Conservation (phyloP, 306 rosid genomes). For the Vigna hirtella region DNA sequence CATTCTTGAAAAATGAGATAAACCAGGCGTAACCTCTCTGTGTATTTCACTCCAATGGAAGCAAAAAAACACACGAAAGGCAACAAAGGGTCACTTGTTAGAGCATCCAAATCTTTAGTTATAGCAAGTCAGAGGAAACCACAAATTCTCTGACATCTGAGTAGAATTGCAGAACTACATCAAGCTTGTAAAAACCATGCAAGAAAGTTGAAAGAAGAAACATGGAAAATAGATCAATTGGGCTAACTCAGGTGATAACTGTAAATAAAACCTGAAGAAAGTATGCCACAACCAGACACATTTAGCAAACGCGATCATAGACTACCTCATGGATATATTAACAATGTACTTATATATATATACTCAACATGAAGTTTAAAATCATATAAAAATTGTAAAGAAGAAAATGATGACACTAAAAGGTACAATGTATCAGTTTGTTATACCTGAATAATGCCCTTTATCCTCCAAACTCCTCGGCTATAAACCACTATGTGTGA, state of each 20-base stretch:
- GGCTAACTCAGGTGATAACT: not conserved
- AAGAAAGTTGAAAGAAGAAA: conserved; percentile 6
- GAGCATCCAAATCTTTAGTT: conserved; percentile 1
- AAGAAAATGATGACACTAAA: not conserved
- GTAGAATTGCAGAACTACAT: conserved; percentile 16
- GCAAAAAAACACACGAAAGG: conserved; percentile 1
- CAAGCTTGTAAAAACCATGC: not conserved
- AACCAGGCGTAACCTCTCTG: not conserved
- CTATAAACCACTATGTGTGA: conserved; percentile 71
- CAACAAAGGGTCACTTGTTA: not conserved
- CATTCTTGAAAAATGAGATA: conserved; percentile 17
- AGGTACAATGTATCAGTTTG: not conserved
- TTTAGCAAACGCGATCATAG: not conserved
- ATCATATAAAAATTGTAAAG: not conserved
- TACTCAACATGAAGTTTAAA: conserved; percentile 7
- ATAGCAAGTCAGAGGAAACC: conserved; percentile 19
- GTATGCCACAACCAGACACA: conserved; percentile 11
- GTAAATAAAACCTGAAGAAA: conserved; percentile 22
- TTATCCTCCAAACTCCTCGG: conserved; percentile 96
- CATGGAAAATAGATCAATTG: not conserved
- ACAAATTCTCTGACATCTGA: not conserved
- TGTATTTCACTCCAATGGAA: conserved; percentile 20
- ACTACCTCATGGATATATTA: not conserved
- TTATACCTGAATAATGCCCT: conserved; percentile 96
- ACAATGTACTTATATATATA: not conserved